Evolutionary conservation across 2,329 filamentous ascomycete species (phyloP).

Genomic region (Neonectria sp.): DNA sequence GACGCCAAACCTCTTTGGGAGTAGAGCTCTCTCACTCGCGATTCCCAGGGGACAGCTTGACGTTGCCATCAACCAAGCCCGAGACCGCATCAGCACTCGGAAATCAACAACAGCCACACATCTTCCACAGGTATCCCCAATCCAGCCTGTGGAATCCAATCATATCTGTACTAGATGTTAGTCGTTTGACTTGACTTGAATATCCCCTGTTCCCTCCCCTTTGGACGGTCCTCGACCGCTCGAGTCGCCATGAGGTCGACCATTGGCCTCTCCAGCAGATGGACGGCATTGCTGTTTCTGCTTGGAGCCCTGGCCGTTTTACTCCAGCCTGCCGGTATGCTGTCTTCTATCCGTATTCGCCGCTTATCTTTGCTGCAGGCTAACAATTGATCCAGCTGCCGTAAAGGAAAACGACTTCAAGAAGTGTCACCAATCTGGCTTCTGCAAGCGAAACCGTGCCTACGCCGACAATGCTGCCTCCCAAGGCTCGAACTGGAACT

Average conservation of each 20-base stretch:
- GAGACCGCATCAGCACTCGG: constrained; percentile 39
- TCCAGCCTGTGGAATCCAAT: constrained; percentile 26
- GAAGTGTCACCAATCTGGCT: constrained; percentile 94
- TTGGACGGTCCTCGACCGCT: constrained; percentile 36
- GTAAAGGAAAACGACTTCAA: constrained; percentile 99
- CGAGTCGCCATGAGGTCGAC: constrained; percentile 64
- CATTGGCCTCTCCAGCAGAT: constrained; percentile 69
- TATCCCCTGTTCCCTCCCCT: constrained; percentile 24
- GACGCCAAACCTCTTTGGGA: constrained; percentile 43
- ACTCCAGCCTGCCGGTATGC: constrained; percentile 75
- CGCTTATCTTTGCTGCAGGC: not conserved
- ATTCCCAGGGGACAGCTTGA: constrained; percentile 49
- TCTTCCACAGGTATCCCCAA: constrained; percentile 19
- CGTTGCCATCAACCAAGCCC: constrained; percentile 44
- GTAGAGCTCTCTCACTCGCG: constrained; percentile 40
- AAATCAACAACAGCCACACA: constrained; percentile 20
- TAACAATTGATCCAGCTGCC: constrained; percentile 67
- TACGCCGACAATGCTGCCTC: constrained; percentile 84
- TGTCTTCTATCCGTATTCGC: no score
- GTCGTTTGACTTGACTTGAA: constrained; percentile 14
- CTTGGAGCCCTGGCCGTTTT: constrained; percentile 72
- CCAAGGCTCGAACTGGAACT: constrained; percentile 77
- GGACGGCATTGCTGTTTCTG: constrained; percentile 76
- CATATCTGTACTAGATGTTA: constrained; percentile 20
- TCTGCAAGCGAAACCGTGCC: constrained; percentile 94